Conservation (phyloP, 1,284 basidiomycete genomes). For the Ceratobasidium theobromae region DNA sequence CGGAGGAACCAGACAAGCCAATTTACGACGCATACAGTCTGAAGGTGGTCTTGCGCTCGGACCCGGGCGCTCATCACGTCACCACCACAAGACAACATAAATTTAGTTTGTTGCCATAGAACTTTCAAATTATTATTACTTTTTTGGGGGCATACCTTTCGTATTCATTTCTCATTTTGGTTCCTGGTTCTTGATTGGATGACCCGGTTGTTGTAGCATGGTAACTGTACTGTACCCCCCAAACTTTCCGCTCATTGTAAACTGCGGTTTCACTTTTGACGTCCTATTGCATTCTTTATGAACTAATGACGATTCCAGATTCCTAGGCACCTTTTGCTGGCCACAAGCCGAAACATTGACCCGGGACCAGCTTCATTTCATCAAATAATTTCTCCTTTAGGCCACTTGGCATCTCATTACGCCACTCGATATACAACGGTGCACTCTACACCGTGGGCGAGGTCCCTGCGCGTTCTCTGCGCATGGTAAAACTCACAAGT, state of each 20-base stretch:
- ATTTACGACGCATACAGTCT: slow-evolving; percentile 16
- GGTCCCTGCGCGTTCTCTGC: slow-evolving; percentile 53
- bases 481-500: slow-evolving; percentile 81
- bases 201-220: too few species aligned
- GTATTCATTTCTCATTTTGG: not conserved
- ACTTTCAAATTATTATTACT: not conserved
- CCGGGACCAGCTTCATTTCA: too few species aligned
- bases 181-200: too few species aligned
- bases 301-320: not conserved
- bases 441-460: not conserved
- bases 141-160: slow-evolving; percentile 17
- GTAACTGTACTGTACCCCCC: slow-evolving; percentile 3
- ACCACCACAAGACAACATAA: not conserved
- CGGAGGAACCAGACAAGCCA: too few species aligned
- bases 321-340: too few species aligned
- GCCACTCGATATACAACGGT: not conserved
- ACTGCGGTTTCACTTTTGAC: too few species aligned
- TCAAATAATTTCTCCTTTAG: too few species aligned
- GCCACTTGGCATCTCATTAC: not conserved
- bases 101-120: not conserved
- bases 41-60: slow-evolving; percentile 8
- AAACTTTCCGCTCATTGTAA: too few species aligned
- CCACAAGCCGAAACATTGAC: too few species aligned
- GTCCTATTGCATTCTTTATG: not conserved
- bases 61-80: not conserved